Evolutionary conservation across 1,139 yeast genomes (phyloP).

Genomic region (Ogataea hybrid): DNA sequence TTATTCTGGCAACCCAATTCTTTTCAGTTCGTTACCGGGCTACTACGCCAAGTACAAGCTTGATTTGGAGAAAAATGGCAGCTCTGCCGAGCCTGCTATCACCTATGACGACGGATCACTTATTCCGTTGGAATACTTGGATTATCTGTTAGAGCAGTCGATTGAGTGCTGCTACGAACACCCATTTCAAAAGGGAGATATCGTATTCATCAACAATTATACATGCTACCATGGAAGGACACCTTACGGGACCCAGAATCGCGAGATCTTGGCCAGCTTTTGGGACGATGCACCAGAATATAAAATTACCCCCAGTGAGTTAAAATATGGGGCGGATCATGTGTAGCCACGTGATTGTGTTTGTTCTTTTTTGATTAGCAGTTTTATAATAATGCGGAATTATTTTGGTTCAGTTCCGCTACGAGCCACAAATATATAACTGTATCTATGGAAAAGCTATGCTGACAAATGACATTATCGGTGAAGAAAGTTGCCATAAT

Average conservation of each 20-base stretch:
- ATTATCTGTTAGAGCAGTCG: not conserved
- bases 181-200: not conserved
- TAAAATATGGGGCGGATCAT: not conserved
- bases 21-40: not conserved
- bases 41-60: not conserved
- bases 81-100: not conserved
- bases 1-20: not conserved
- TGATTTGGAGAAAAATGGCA: not conserved
- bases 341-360: not conserved
- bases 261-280: not conserved
- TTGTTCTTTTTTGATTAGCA: too few relatives aligned
- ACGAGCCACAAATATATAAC: not conserved
- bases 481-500: conserved; percentile 33
- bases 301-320: not conserved
- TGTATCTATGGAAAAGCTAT: not conserved
- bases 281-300: not conserved
- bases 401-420: not conserved
- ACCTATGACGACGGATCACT: too few relatives aligned
- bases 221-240: not conserved
- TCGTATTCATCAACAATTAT: not conserved
- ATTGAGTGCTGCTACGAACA: not conserved
- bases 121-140: too few relatives aligned
- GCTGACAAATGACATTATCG: not conserved
- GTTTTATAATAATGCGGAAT: not conserved
- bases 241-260: not conserved